Percentiles rank a stretch among this genome's conserved stretches.
Evolutionary conservation across 129 eudicot genomes (phyloP).

Genomic region (sunflower (Helianthus annuus)): HanXRQr2.0-SUNRISE NC_035439.2:132887505-132888004

Average conservation of each 20-base stretch:
- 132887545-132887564: slow-evolving; percentile 47
- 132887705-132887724: neutral
- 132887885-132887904: neutral
- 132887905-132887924: neutral
- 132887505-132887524: slow-evolving; percentile 85
- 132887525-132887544: slow-evolving; percentile 37
- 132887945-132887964: neutral
- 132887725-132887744: neutral
- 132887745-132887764: neutral
- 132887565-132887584: slow-evolving; percentile 55
- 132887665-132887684: slow-evolving; percentile 51
- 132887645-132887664: slow-evolving; percentile 61
- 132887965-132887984: neutral
- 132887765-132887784: too few species aligned
- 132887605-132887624: slow-evolving; percentile 62
- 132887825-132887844: too few species aligned
- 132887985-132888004: too few species aligned
- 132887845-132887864: neutral
- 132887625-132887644: slow-evolving; percentile 91
- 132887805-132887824: too few species aligned
- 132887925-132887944: neutral
- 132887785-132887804: too few species aligned
- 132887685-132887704: slow-evolving; percentile 37
- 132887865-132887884: neutral
- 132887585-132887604: slow-evolving; percentile 45